Base-by-base conservation (phyloP, 2,329 filamentous ascomycete species). In the Colletotrichum trifolii region DNA sequence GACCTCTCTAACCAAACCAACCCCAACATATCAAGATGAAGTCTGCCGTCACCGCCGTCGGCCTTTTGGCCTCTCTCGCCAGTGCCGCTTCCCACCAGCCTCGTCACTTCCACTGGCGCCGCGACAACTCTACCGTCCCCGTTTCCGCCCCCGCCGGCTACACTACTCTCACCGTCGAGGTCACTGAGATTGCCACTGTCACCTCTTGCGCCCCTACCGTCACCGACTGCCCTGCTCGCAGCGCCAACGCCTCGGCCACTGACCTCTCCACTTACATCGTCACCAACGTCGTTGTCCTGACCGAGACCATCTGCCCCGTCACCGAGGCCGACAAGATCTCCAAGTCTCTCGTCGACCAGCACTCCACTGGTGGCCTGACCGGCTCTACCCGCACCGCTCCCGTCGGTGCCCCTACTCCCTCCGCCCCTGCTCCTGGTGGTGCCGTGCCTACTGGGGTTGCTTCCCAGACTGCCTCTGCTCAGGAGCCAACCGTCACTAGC, bases 131-230 rank as follows among this genome's bases (percentile, higher is more conserved):
- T 50, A 60, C 68, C 63, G 64, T 60, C 54, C 56, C 68, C 63
- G 62, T 61, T 36, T 43, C 64, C 15, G 60, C 47, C 17, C 49
- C 45, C 39, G 59, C 64, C 60, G 70, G 69, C 60, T 64, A 73
- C 69, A 81, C 79, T 57, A 82, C 81, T 42, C 68, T 81, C 64
- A 81, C 84, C 69, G 79, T 87, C 77, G 81, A 83, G 79, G 77
- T 81, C 73, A 87, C 85, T 64, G 77, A 85, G 73, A 76, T 86
- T 69, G 78, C 83, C 67, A 88, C 86, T 75, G 79, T 88, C 76
- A 87, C 82, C 71, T 86, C 83, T 63, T 88, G 86, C 74, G 83
- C 79, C 67, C 78, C 86, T 60, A 84, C 82, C 61, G 81, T 87
- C 73, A 86, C 85, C 75, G 78, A 87, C 85, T 89, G 86, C 77